Base-by-base conservation (phyloP, 179 eudicot species). In the Spinacia oleracea region DNA sequence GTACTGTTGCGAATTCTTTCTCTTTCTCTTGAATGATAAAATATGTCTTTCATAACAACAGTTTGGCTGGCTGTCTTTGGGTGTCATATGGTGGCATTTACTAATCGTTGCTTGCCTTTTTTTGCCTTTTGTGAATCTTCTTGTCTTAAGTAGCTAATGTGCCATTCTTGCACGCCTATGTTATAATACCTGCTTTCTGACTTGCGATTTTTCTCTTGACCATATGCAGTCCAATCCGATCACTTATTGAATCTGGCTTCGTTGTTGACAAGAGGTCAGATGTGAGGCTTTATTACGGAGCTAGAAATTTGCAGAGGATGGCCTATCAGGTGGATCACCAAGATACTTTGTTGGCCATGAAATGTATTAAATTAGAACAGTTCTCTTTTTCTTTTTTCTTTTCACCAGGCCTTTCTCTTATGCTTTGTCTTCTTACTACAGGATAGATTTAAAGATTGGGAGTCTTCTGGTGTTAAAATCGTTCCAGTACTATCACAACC, bases 211-310 rank as follows among this genome's bases (percentile, higher is more conserved):
- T 29, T 59, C 71, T 45, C 40, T 66, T 85, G 62, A 73, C 83
- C 23, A 29, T 73, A 20, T 88, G 89, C 90, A 95, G 98, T 81
- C 98, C 98, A 62, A 91, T 95, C 73, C 86, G 98, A 72, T 93
- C 98, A 60, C 89, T 95, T 73, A 89, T 95, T 45, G 98, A 95
- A 83, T 83, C 92, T 74, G 98, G 98, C 50, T 93, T 95, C 63
- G 34, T 84, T 79, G 94, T 96, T 15, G 88, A 87, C 63, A 87
- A 86, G 84, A 88, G 98, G 87, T 85, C 96, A 43, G 98, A 95
- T 83, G 98, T 95, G 72, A 91, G 98, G 84, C 93, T 95, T 25
- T 95, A 93, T 78, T 95, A 90, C 34, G 98, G 98, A 80, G 98
- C 96, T 69, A 88, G 94, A 86, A 95, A 91, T 87, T 87, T 95